These are phyloP conservation scores for Russula compacta DNA, from an alignment of 768 basidiomycete genomes.

Conservation along the genomic window DNA sequence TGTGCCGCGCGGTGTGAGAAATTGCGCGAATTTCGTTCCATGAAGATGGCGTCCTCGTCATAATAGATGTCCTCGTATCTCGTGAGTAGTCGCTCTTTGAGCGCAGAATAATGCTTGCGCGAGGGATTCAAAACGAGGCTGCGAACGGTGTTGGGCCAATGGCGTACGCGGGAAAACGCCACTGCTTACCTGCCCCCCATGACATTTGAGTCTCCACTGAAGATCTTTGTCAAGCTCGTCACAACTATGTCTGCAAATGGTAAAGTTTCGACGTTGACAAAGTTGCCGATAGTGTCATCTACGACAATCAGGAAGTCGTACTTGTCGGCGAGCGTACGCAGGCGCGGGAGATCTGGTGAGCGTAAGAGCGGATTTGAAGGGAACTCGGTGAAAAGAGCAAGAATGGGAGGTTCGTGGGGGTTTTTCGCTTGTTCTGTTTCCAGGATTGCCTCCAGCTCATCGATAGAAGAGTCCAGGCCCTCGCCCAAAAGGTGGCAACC, in stretches of 20 bases:
- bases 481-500: slow-evolving; percentile 84
- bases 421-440: slow-evolving; percentile 33
- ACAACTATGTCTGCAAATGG: slow-evolving; percentile 84
- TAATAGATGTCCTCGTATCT: slow-evolving; percentile 83
- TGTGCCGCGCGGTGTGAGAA: slow-evolving; percentile 63
- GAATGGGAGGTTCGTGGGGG: slow-evolving; percentile 47
- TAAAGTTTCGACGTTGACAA: slow-evolving; percentile 85
- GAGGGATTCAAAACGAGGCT: slow-evolving; percentile 86
- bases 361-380: slow-evolving; percentile 92
- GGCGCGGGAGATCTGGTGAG: slow-evolving; percentile 65
- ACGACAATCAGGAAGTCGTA: slow-evolving; percentile 83
- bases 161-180: background rate
- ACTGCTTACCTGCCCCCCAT: slow-evolving; percentile 88
- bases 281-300: slow-evolving; percentile 93
- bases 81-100: slow-evolving; percentile 50
- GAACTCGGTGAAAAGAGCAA: slow-evolving; percentile 87
- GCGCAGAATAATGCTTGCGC: slow-evolving; percentile 52
- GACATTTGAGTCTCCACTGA: slow-evolving; percentile 89
- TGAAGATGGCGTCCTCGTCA: slow-evolving; percentile 85
- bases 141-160: background rate
- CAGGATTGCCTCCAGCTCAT: slow-evolving; percentile 58
- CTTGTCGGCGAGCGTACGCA: slow-evolving; percentile 76
- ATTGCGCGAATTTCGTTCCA: slow-evolving; percentile 97
- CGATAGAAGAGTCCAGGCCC: slow-evolving; percentile 69
- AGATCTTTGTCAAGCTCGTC: slow-evolving; percentile 88